Base-by-base conservation (phyloP, 371 early-diverging fungal genomes). In the Capillidium heterosporum region DNA sequence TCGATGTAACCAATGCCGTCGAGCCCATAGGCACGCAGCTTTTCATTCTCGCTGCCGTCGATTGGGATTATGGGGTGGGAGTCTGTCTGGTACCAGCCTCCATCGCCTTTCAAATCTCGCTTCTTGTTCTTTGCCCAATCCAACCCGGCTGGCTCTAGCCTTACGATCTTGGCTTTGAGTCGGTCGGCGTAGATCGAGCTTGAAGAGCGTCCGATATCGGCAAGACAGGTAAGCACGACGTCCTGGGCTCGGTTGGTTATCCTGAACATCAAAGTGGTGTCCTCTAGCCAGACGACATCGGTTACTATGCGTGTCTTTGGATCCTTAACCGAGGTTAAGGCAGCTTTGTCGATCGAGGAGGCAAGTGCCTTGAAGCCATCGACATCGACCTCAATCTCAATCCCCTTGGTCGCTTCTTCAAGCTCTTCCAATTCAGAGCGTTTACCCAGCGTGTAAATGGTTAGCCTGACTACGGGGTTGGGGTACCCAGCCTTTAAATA, bases 391-490 rank as follows among this genome's bases (percentile, higher is more conserved):
- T 42, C 21, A 15, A n/a, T 42, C 2, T 15, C 21, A 21, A 42
- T n/a, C n/a, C n/a, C n/a, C n/a, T n/a, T n/a, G n/a, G n/a, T n/a
- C n/a, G n/a, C n/a, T n/a, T n/a, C n/a, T n/a, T n/a, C n/a, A n/a
- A n/a, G n/a, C n/a, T n/a, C n/a, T n/a, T n/a, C n/a, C n/a, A n/a
- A n/a, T n/a, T n/a, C n/a, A n/a, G n/a, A n/a, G n/a, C n/a, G n/a
- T n/a, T n/a, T n/a, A 56, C 70, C 56, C 26, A 66, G 48, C 56
- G 63, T 69, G 67, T 80, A 69, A 48, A 93, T 57, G 61, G 84
- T 79, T 27, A 94, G 69, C 1, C 83, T 75, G 1, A 77, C 93
- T 0, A 69, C 65, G 10, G 96, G 96, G 60, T 93, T 94, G 3
- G 81, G 81, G 1, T 77, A 70, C 1, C 95, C 96, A 23, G 47